A percentile compares a stretch with the other conserved stretches of the same genome.
These are phyloP conservation scores for Cladosporium austrohemisphaericum DNA, from an alignment of 2,329 filamentous ascomycete species.

Conservation along the genomic window DNA sequence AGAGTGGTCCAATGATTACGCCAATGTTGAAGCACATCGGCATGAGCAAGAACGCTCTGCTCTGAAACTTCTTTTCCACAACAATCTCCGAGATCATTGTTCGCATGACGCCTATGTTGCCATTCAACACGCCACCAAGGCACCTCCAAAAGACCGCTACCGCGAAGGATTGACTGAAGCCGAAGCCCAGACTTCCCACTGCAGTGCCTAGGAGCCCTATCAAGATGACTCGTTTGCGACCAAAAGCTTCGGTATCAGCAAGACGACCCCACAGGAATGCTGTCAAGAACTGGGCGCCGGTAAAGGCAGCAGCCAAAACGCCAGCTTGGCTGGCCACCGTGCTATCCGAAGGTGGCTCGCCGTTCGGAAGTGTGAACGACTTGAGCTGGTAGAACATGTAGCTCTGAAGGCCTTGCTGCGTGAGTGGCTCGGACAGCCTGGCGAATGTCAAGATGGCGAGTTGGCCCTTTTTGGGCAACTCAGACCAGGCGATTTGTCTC, in stretches of 20 bases:
- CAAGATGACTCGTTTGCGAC: constrained; percentile 73
- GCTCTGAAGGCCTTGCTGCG: constrained; percentile 71
- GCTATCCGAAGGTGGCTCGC: constrained; percentile 51
- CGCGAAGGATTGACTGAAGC: constrained; percentile 61
- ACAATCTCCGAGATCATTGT: constrained; percentile 72
- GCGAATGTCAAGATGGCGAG: constrained; percentile 73
- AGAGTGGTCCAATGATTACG: constrained; percentile 46
- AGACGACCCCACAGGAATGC: constrained; percentile 78
- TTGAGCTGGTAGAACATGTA: constrained; percentile 90
- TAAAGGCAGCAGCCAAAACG: constrained; percentile 74
- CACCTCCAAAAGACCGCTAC: constrained; percentile 62
- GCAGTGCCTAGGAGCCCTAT: constrained; percentile 70
- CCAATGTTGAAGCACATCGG: constrained; percentile 66
- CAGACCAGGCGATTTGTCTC: constrained; percentile 62
- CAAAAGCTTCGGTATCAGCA: constrained; percentile 57
- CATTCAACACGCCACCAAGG: constrained; percentile 65
- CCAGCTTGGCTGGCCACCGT: constrained; percentile 75
- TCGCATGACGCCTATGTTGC: constrained; percentile 70
- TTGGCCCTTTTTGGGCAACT: constrained; percentile 73
- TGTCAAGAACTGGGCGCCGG: constrained; percentile 75
- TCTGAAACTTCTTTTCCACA: constrained; percentile 59
- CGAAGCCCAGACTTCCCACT: constrained; percentile 64
- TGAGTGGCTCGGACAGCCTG: constrained; percentile 75
- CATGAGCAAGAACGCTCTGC: constrained; percentile 55
- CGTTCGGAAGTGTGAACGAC: constrained; percentile 53